Percentiles rank a stretch among this genome's conserved stretches.
phyloP scores from a whole-genome alignment of 345 rosid species.

The Citrus cavaleriei region DNA sequence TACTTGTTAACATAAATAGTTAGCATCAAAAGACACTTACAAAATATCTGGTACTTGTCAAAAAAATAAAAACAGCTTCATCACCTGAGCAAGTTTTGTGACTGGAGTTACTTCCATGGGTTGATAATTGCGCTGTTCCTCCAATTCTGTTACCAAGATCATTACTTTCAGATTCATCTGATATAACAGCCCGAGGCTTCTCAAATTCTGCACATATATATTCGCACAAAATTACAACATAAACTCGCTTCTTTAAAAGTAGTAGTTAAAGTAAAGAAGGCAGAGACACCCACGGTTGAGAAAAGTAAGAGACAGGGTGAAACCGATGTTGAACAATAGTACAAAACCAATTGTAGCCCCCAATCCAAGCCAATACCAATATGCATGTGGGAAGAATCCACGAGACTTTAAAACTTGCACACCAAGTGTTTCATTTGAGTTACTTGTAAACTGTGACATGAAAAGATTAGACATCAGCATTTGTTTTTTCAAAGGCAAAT shows the following conservation, averaged over 20 bases:
- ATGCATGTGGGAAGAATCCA: slow-evolving; percentile 34
- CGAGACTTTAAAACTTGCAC: slow-evolving; percentile 35
- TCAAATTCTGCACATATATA: slow-evolving; percentile 45
- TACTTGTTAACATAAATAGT: background rate
- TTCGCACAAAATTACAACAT: background rate
- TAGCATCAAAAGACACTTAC: background rate
- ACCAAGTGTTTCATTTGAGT: slow-evolving; percentile 37
- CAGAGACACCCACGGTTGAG: slow-evolving; percentile 34
- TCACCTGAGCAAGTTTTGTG: slow-evolving; percentile 21
- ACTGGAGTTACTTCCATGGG: slow-evolving; percentile 15
- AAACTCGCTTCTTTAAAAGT: background rate
- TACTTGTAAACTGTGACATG: background rate
- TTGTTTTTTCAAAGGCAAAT: background rate
- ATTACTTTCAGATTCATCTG: slow-evolving; percentile 14
- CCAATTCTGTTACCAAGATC: slow-evolving; percentile 19
- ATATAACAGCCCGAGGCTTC: slow-evolving; percentile 27
- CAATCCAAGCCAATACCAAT: slow-evolving; percentile 58
- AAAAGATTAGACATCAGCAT: slow-evolving; percentile 1
- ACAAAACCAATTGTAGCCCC: slow-evolving; percentile 34
- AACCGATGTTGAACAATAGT: slow-evolving; percentile 36
- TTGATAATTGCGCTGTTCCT: slow-evolving; percentile 28
- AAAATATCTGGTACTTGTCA: background rate
- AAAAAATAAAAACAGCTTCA: background rate
- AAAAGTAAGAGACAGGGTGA: slow-evolving; percentile 32
- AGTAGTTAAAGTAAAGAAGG: slow-evolving; percentile 9